phyloP scores from a whole-genome alignment of 805 yeast genomes.

The Starmerella apis region DNA sequence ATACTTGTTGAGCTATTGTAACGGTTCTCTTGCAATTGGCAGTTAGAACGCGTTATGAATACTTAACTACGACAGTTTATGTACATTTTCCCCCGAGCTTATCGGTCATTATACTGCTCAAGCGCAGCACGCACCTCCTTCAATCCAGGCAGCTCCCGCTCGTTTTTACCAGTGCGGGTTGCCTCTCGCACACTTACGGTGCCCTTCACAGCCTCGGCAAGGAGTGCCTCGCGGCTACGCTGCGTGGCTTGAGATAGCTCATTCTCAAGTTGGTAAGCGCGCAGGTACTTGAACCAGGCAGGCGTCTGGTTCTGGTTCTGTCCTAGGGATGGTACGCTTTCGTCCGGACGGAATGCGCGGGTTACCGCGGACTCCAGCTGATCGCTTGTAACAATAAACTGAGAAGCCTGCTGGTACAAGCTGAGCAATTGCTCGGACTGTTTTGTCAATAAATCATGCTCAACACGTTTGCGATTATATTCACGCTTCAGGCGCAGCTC shows the following conservation, averaged over 20 bases:
- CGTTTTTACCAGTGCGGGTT: not conserved
- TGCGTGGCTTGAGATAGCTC: not conserved
- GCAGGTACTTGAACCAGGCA: slow-evolving; percentile 14
- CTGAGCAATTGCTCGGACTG: slow-evolving; percentile 51
- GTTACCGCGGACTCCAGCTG: slow-evolving; percentile 16
- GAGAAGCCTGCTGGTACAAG: slow-evolving; percentile 41
- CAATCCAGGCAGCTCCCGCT: slow-evolving; percentile 25
- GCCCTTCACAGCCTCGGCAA: slow-evolving; percentile 5
- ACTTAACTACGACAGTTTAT: no score
- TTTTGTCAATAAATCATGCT: slow-evolving; percentile 43
- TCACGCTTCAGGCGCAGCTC: slow-evolving; percentile 48
- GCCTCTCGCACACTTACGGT: slow-evolving; percentile 2
- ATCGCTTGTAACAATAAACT: slow-evolving; percentile 17
- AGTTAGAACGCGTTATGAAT: no score
- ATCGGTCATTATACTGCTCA: slow-evolving; percentile 10
- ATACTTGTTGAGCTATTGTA: no score
- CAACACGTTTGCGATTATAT: slow-evolving; percentile 52
- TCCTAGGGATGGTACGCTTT: slow-evolving; percentile 12
- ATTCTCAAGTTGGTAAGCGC: slow-evolving; percentile 2
- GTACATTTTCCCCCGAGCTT: not conserved
- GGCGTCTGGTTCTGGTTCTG: slow-evolving; percentile 16
- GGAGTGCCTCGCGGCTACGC: slow-evolving; percentile 5
- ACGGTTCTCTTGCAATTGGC: no score
- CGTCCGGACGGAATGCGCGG: slow-evolving; percentile 16
- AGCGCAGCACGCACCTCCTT: slow-evolving; percentile 27